Evolutionary conservation across 148 eudicot genomes (phyloP), one percentile per base, ranked within the genome.

Genomic region (Nyssa sinensis): DNA sequence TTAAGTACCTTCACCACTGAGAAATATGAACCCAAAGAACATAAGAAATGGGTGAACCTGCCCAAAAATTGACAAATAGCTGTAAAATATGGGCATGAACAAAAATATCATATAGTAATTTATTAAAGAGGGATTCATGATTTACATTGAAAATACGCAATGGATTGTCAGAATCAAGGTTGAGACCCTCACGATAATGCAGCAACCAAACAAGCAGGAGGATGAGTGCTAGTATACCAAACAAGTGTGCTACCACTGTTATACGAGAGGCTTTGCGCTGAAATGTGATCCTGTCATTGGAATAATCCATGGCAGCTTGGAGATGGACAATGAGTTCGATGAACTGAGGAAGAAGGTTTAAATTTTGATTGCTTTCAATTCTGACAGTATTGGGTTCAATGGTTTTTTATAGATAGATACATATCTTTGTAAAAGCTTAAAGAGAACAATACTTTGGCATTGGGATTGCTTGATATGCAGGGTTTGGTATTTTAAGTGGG

Each of bases 21-120:
- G 83, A 79, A 93, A 89, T 19, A 93, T 84, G 70, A 90, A 89
- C 21, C 96, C 98, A 51, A 87, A 93, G 82, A 86, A 81, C 98
- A 93, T 93, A 62, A 93, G 93, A 68, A 93, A 93, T 1, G 91
- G 90, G 51, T 93, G 98, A 70, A 91, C 88, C 98, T 93, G 86
- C 81, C 64, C 2, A 62, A 39, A 27, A 71, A 65, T 51, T 14
- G 17, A 53, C 3, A 53, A 13, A 55, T 17, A 1, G 23, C 24
- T 5, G 9, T 17, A 5, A 55, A 5, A 55, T 55, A 51, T n/a
- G n/a, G n/a, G n/a, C 23, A 2, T 16, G 58, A n/a, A n/a, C 58
- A 53, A 14, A 16, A 53, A 16, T 3, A 53, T 53, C 17, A 53
- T 53, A 35, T 11, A 37, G 41, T n/a, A 0, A n/a, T 12, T 44